Evolutionary conservation across 139 green algal species (phyloP), one percentile per base, ranked within the genome.

Genomic region (Chlorella sp.): DNA sequence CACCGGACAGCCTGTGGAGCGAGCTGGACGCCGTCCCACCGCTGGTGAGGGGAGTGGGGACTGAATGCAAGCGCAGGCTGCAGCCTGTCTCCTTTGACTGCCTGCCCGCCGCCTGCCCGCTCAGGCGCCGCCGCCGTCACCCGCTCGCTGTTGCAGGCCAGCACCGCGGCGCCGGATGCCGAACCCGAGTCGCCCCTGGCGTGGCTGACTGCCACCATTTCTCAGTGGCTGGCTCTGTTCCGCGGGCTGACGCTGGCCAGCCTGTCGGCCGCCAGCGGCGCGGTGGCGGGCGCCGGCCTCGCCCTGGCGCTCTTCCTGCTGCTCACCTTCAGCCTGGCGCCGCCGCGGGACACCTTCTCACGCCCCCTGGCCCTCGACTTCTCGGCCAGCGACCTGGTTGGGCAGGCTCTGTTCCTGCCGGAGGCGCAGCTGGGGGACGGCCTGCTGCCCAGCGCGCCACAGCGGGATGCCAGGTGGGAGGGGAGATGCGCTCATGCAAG

Each of bases 311-410:
- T 60, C 40, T 90, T 88, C 75, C 82, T 90, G 48, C 28, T 80
- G 0, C 30, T 87, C 30, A 85, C 75, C 30, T 26, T 74, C n/a
- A 44, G 62, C 43, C 67, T 90, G 30, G 56, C 82, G 11, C 86
- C 86, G 1, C 26, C 56, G 36, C 64, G 40, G 34, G 67, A 82
- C 72, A 73, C 60, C 32, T 76, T 88, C 30, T 74, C 64, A 17
- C 82, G 84, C 20, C 75, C 74, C 8, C 76, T 90, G 44, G 38
- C 73, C 30, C 73, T 90, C n/a, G 86, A 90, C 30, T 81, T 77
- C 44, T 68, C 43, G 22, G 48, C n/a, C 1, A 3, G 20, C 16
- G 81, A 84, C 56, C 34, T 90, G 46, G 65, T 85, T 43, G 84
- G 51, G 0, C 36, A 81, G 58, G 48, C 77, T 1, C 36, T 65